Percentiles rank a stretch among this genome's conserved stretches.
These are phyloP conservation scores for Ganoderma resinaceum DNA, from an alignment of 1,284 basidiomycete genomes.

Conservation along the genomic window DNA sequence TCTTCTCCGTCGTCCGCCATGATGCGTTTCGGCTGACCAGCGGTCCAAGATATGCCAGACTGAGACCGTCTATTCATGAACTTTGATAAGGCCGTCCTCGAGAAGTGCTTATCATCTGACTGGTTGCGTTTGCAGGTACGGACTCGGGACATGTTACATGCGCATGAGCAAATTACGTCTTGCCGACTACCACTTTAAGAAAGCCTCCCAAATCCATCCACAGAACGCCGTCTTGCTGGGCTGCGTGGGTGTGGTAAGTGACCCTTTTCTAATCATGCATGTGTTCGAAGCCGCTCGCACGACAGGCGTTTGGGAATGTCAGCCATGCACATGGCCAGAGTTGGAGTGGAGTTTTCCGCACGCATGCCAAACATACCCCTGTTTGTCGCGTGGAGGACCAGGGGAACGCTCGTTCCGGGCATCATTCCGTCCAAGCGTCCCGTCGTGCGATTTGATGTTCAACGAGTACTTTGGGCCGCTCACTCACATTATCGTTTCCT, in stretches of 20 bases:
- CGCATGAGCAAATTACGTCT: slow-evolving; percentile 89
- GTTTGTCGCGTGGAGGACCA: not conserved
- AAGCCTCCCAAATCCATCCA: slow-evolving; percentile 89
- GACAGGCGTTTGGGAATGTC: slow-evolving; percentile 4
- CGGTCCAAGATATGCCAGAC: not conserved
- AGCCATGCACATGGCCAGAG: not conserved
- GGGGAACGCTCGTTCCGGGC: not conserved
- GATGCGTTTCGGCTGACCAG: not conserved
- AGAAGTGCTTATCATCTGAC: slow-evolving; percentile 19
- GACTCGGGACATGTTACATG: slow-evolving; percentile 94
- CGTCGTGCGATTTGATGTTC: slow-evolving; percentile 12
- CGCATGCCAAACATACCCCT: not conserved
- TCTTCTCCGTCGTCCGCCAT: not conserved
- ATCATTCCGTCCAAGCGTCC: not conserved
- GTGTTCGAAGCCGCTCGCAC: slow-evolving; percentile 12
- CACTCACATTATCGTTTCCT: slow-evolving; percentile 1
- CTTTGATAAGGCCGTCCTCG: slow-evolving; percentile 14
- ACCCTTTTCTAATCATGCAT: slow-evolving; percentile 11
- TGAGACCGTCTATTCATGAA: not conserved
- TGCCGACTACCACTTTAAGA: slow-evolving; percentile 94
- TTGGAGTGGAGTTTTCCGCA: not conserved
- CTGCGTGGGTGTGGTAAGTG: slow-evolving; percentile 88
- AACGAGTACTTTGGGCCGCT: slow-evolving; percentile 21
- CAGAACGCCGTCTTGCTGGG: slow-evolving; percentile 90
- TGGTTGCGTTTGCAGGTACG: slow-evolving; percentile 73